These are phyloP conservation scores for Samsoniella hepiali DNA, from an alignment of 2,329 filamentous ascomycete species.

Conservation along the genomic window DNA sequence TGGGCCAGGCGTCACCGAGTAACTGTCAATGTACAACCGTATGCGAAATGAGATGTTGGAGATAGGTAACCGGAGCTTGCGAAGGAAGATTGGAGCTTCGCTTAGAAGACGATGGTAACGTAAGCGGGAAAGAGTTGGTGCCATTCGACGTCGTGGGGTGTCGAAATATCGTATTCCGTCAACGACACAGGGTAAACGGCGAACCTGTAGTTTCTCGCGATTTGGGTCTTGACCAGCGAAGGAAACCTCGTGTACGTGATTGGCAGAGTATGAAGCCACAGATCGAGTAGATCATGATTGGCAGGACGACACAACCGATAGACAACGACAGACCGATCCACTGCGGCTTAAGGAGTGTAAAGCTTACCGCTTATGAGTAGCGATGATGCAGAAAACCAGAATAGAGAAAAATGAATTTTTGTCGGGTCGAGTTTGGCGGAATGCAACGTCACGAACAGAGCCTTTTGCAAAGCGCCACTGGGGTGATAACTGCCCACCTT, in stretches of 20 bases:
- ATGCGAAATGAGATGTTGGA: background rate
- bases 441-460: slow-evolving; percentile 10
- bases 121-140: background rate
- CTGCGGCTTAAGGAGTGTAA: background rate
- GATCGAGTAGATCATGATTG: slow-evolving; percentile 17
- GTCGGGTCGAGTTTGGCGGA: slow-evolving; percentile 11
- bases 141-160: background rate
- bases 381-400: background rate
- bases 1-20: background rate
- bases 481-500: slow-evolving; percentile 13
- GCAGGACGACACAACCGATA: slow-evolving; percentile 1
- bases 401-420: slow-evolving; percentile 3
- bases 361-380: slow-evolving; percentile 2
- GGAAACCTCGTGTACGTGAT: background rate
- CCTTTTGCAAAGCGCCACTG: slow-evolving; percentile 10
- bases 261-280: background rate
- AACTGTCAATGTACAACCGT: background rate
- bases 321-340: background rate
- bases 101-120: background rate
- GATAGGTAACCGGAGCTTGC: background rate
- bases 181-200: background rate
- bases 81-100: background rate
- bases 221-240: background rate
- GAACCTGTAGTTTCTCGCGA: background rate
- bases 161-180: background rate